phyloP scores from a whole-genome alignment of 441 rosid species.

The Adansonia gregorii region DNA sequence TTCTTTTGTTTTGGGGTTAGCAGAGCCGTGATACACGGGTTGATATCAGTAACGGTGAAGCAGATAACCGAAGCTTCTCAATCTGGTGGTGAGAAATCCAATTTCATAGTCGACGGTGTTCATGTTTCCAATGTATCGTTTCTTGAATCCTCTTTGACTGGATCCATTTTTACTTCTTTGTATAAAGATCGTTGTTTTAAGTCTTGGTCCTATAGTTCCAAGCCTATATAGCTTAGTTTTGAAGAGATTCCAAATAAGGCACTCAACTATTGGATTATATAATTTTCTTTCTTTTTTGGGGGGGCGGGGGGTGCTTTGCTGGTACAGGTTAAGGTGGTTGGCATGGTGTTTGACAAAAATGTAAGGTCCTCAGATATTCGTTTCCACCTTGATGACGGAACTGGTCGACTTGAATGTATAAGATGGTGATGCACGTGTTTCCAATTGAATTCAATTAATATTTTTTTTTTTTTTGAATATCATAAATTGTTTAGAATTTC shows the following conservation, averaged over 20 bases:
- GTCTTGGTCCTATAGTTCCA: not conserved
- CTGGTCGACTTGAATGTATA: conserved; percentile 72
- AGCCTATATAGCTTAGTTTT: not conserved
- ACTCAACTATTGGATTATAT: not conserved
- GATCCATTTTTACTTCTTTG: not conserved
- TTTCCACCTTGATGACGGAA: conserved; percentile 83
- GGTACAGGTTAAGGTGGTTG: conserved; percentile 75
- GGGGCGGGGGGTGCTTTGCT: conserved; percentile 1
- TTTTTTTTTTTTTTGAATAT: not conserved
- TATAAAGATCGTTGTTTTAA: not conserved
- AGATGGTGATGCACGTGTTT: conserved; percentile 63
- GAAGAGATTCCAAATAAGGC: conserved; percentile 11
- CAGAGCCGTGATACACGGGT: conserved; percentile 71
- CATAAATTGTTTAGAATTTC: not conserved
- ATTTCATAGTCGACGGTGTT: conserved; percentile 59
- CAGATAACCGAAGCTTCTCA: conserved; percentile 77
- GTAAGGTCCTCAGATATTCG: conserved; percentile 67
- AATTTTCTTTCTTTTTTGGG: not conserved
- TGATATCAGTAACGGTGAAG: conserved; percentile 83
- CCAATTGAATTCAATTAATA: not conserved
- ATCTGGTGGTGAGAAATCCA: conserved; percentile 76
- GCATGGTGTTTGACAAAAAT: conserved; percentile 63
- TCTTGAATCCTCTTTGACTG: not conserved
- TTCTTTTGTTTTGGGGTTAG: conserved; percentile 2
- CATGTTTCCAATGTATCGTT: conserved; percentile 63